These are phyloP conservation scores for Pythium rhizo-oryzae DNA, from an alignment of 352 stramenopile species.

Conservation along the genomic window DNA sequence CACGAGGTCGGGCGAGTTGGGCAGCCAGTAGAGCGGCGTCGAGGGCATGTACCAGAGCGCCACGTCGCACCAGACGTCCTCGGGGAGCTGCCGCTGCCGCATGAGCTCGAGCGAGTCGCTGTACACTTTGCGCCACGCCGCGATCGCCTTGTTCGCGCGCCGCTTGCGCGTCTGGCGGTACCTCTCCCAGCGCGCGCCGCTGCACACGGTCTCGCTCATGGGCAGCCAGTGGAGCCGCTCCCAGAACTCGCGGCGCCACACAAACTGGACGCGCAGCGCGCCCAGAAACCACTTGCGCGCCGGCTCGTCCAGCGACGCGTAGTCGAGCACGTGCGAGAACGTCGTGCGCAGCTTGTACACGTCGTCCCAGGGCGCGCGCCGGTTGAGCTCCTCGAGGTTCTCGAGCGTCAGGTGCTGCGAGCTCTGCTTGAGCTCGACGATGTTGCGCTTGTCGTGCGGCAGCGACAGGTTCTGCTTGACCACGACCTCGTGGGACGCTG, in stretches of 20 bases:
- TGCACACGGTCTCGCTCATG: constrained; percentile 49
- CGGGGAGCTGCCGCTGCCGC: constrained; percentile 33
- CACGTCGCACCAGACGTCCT: constrained; percentile 49
- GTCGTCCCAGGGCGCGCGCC: constrained; percentile 42
- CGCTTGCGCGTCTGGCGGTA: constrained; percentile 45
- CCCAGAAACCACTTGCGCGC: constrained; percentile 36
- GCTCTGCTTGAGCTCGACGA: constrained; percentile 45
- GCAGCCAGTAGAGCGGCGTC: constrained; percentile 45
- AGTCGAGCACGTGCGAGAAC: constrained; percentile 38
- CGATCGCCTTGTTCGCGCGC: constrained; percentile 40
- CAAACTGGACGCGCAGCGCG: constrained; percentile 46
- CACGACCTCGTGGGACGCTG: constrained; percentile 13
- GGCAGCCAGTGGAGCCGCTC: constrained; percentile 51
- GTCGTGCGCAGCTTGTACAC: constrained; percentile 39
- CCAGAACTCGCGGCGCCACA: constrained; percentile 50
- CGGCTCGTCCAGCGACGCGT: constrained; percentile 25
- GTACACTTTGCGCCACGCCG: constrained; percentile 47
- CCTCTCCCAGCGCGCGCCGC: constrained; percentile 37
- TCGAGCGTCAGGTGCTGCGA: constrained; percentile 36
- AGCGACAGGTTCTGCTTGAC: constrained; percentile 48
- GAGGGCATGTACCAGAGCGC: constrained; percentile 51
- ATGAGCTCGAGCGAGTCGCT: constrained; percentile 52
- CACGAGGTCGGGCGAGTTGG: constrained; percentile 29
- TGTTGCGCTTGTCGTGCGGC: constrained; percentile 43
- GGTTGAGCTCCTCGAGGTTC: constrained; percentile 30